Conservation (phyloP, 192 early-diverging fungal genomes). For the Coemansia aciculifera region DNA sequence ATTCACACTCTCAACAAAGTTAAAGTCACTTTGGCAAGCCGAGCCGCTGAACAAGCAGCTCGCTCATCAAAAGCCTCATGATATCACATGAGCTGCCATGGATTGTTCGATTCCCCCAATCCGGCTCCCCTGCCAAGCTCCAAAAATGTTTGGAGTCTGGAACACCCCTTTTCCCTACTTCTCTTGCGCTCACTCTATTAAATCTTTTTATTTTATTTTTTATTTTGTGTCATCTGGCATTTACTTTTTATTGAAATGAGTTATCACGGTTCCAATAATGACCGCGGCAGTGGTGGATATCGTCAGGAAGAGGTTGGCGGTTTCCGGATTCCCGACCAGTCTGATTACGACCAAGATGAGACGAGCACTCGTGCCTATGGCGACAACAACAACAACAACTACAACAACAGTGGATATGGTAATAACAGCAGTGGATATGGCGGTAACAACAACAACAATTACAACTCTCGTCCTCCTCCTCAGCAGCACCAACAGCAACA, state of each 20-base stretch:
- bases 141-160: no score
- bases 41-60: no score
- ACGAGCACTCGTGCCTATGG: neutral
- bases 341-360: neutral
- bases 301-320: constrained; percentile 1
- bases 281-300: neutral
- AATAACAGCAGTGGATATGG: neutral
- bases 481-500: constrained; percentile 8
- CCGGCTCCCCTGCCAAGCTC: no score
- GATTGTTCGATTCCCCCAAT: no score
- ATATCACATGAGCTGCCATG: no score
- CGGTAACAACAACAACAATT: neutral
- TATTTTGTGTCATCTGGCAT: constrained; percentile 6
- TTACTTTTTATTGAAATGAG: constrained; percentile 17
- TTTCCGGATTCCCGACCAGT: constrained; percentile 11
- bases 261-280: constrained; percentile 15
- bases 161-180: no score
- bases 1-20: no score
- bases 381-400: constrained; percentile 10
- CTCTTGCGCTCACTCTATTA: no score
- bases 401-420: no score
- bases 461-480: constrained; percentile 7
- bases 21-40: no score
- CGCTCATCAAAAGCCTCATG: no score
- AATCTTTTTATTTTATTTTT: no score